Conservation (phyloP, 768 basidiomycete genomes). For the Phylloporus sp. region DNA sequence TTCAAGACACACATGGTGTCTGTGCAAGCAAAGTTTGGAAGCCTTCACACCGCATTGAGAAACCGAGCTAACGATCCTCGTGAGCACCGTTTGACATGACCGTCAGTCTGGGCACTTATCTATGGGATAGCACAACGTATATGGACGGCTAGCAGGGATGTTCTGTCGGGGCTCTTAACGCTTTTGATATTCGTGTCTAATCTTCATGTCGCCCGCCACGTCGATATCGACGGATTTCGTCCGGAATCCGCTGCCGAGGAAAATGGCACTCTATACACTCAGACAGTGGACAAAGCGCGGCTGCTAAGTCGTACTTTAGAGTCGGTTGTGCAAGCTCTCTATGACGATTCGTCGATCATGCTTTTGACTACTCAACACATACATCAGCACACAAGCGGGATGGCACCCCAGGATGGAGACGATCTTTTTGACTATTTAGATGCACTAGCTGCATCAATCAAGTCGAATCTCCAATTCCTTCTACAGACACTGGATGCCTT, state of each 20-base stretch:
- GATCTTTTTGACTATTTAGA: constrained; percentile 43
- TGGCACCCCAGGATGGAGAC: constrained; percentile 14
- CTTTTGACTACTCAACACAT: constrained; percentile 53
- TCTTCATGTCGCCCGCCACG: constrained; percentile 73
- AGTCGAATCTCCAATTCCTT: constrained; percentile 52
- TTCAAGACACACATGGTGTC: constrained; percentile 44
- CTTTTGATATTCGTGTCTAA: constrained; percentile 61
- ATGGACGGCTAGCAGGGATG: constrained; percentile 41
- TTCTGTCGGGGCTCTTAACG: constrained; percentile 52
- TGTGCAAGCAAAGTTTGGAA: constrained; percentile 49
- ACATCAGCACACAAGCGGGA: constrained; percentile 10
- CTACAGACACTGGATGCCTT: constrained; percentile 61
- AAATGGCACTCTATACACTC: constrained; percentile 50
- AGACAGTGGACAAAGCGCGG: constrained; percentile 68
- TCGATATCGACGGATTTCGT: constrained; percentile 77
- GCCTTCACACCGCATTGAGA: constrained; percentile 25
- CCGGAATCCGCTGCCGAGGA: constrained; percentile 41
- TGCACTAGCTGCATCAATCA: constrained; percentile 47
- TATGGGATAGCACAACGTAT: constrained; percentile 25
- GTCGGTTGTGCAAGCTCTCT: constrained; percentile 63
- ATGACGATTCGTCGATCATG: constrained; percentile 64
- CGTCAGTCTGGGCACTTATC: constrained; percentile 3
- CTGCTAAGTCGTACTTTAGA: constrained; percentile 68
- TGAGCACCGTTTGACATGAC: constrained; percentile 13
- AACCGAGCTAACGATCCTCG: constrained; percentile 19